Evolutionary conservation across 768 basidiomycete genomes (phyloP), one percentile per base, ranked within the genome.

Genomic region (Amanita fuliginea): DNA sequence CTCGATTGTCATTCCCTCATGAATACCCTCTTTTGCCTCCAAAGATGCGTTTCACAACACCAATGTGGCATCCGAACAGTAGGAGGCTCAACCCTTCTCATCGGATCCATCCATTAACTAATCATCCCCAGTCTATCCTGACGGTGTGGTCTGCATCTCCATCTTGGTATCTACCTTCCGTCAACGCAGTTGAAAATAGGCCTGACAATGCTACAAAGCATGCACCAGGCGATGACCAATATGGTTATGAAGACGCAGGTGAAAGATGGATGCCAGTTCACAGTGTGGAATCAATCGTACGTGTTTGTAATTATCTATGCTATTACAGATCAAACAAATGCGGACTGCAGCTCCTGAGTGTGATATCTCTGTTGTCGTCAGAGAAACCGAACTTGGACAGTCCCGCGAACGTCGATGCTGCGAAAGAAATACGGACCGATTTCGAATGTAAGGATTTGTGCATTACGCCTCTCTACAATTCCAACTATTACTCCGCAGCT

Each of bases 11-110:
- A 4, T 98, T 99, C 66, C 95, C 94, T 6, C 71, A 77, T 22
- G 91, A 97, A 64, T 97, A 82, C 63, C 95, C 95, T 22, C 67
- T 95, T 47, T 72, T 82, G 42, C 94, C 94, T 6, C 95, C 96
- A 33, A 94, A 91, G 80, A 89, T 98, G 89, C 81, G 78, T 18
- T 99, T 99, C 60, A 78, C 87, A 56, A 97, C 96, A 1, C 84
- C 83, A 32, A 88, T 99, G 78, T 91, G 94, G 81, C 96, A 99
- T 68, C 96, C 96, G 1, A 99, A 97, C 64, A 94, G 95, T 94
- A 49, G 57, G 84, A 68, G 43, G 21, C n/a, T 14, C 36, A 37
- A 14, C 24, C 40, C 30, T 18, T 21, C 34, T 41, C 28, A 40
- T 42, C 42, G 46, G 39, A 24, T 36, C 34, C 47, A 28, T 51